Percentiles rank a stretch among this genome's conserved stretches.
Evolutionary conservation across 202 grass and related monocot species (phyloP).

Genomic region (Bolboschoenoplectus hybrid): DNA sequence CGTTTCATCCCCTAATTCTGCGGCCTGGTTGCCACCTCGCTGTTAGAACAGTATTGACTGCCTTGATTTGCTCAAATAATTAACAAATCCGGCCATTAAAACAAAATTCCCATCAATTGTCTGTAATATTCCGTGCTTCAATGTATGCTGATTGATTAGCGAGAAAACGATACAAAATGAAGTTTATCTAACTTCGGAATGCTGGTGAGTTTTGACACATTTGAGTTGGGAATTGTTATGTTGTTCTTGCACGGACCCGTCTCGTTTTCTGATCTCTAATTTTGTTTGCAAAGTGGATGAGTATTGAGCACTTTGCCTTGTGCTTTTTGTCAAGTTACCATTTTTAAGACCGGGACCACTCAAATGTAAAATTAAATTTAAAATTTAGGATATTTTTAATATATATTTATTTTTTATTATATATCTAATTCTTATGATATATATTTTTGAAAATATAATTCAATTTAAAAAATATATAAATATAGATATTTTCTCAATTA

Average conservation of each 20-base stretch:
- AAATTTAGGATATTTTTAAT: too few relatives aligned
- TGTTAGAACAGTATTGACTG: background rate
- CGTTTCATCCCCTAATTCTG: background rate
- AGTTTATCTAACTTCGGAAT: constrained; percentile 13
- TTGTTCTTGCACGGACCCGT: background rate
- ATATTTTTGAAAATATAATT: too few relatives aligned
- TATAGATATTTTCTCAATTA: too few relatives aligned
- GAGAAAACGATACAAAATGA: constrained; percentile 17
- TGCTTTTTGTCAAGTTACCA: background rate
- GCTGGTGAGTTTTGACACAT: constrained; percentile 4
- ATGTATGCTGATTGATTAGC: constrained; percentile 20
- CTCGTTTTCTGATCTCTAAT: background rate
- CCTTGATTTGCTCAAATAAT: constrained; percentile 30
- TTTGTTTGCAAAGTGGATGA: background rate
- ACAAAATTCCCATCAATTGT: constrained; percentile 27
- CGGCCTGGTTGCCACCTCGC: constrained; percentile 21
- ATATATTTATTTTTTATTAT: too few relatives aligned
- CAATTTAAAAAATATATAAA: too few relatives aligned
- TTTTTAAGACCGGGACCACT: too few relatives aligned
- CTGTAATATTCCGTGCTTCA: constrained; percentile 24
- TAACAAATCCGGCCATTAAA: background rate
- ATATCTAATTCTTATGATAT: too few relatives aligned
- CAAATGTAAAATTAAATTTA: too few relatives aligned
- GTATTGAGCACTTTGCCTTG: background rate
- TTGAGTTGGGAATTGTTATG: background rate